These are phyloP conservation scores for Leccinum uliginosum DNA, from an alignment of 768 basidiomycete species.

Conservation along the genomic window DNA sequence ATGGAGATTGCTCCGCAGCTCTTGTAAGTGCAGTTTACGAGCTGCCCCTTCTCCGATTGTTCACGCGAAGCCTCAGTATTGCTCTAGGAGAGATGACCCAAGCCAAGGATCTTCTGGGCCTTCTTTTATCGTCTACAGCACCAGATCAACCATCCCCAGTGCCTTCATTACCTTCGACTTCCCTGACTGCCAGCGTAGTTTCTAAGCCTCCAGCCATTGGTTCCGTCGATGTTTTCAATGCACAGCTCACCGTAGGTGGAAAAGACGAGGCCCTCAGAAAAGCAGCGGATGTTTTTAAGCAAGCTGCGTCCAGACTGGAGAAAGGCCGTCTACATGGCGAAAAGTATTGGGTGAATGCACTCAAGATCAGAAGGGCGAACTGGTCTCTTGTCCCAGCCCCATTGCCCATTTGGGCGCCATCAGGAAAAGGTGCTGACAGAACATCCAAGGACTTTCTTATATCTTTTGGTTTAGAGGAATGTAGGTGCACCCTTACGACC, in stretches of 20 bases:
- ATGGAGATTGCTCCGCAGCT: slow-evolving; percentile 66
- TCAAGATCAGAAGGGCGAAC: slow-evolving; percentile 70
- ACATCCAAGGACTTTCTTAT: slow-evolving; percentile 79
- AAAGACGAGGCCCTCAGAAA: slow-evolving; percentile 79
- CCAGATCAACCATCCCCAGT: slow-evolving; percentile 33
- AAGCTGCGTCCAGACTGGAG: slow-evolving; percentile 67
- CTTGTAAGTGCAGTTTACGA: slow-evolving; percentile 47
- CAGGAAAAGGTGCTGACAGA: slow-evolving; percentile 74
- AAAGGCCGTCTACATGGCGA: slow-evolving; percentile 56
- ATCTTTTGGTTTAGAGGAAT: slow-evolving; percentile 78
- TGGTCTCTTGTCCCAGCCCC: slow-evolving; percentile 82
- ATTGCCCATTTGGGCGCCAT: slow-evolving; percentile 62
- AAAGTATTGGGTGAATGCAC: slow-evolving; percentile 78
- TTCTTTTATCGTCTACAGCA: slow-evolving; percentile 45
- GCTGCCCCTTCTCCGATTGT: neutral
- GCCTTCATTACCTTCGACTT: slow-evolving; percentile 27
- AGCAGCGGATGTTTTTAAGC: slow-evolving; percentile 66
- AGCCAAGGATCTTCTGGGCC: slow-evolving; percentile 64
- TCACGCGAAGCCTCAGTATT: slow-evolving; percentile 41
- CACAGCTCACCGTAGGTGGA: slow-evolving; percentile 67
- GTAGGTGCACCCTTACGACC: slow-evolving; percentile 40
- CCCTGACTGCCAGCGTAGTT: slow-evolving; percentile 59
- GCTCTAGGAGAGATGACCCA: slow-evolving; percentile 78
- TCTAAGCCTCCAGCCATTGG: slow-evolving; percentile 60
- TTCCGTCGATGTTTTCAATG: slow-evolving; percentile 68